A percentile compares a stretch with the other conserved stretches of the same genome.
Evolutionary conservation across 139 green algal genomes (phyloP).

Genomic region (Haematococcus lacustris): DNA sequence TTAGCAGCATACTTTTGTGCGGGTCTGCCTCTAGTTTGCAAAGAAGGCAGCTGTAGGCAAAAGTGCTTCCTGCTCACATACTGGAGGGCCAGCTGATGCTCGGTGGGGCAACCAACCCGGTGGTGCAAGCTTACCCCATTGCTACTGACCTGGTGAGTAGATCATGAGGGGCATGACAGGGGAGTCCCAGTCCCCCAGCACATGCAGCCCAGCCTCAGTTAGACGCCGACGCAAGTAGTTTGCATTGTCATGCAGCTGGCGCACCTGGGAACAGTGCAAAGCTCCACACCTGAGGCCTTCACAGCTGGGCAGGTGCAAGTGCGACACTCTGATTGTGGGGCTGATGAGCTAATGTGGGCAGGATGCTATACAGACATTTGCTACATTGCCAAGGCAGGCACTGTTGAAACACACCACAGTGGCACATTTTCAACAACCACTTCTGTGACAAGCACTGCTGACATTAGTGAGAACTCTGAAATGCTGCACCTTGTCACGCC

Average conservation of each 20-base stretch:
- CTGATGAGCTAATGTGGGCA: neutral
- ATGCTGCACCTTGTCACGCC: slow-evolving; percentile 26
- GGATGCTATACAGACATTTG: neutral
- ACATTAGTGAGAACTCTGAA: no score
- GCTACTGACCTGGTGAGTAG: neutral
- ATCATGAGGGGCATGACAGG: slow-evolving; percentile 97
- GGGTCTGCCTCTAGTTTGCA: neutral
- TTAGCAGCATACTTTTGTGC: no score
- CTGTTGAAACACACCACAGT: no score
- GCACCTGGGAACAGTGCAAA: slow-evolving; percentile 54
- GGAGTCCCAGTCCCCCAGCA: slow-evolving; percentile 91
- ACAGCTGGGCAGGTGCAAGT: neutral
- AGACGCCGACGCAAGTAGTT: slow-evolving; percentile 81
- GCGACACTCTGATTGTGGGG: neutral
- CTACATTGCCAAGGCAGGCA: no score
- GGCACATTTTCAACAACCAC: neutral
- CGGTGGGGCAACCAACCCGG: neutral
- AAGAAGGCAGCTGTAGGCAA: neutral
- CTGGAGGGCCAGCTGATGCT: neutral
- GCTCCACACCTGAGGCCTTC: neutral
- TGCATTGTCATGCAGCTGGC: slow-evolving; percentile 80
- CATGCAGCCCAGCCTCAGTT: slow-evolving; percentile 68
- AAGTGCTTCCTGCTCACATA: no score
- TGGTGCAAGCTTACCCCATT: neutral
- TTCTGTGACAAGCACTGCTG: neutral